Base-by-base conservation (phyloP, 2,329 filamentous ascomycete genomes). In the Cyphellophora europaea region DNA sequence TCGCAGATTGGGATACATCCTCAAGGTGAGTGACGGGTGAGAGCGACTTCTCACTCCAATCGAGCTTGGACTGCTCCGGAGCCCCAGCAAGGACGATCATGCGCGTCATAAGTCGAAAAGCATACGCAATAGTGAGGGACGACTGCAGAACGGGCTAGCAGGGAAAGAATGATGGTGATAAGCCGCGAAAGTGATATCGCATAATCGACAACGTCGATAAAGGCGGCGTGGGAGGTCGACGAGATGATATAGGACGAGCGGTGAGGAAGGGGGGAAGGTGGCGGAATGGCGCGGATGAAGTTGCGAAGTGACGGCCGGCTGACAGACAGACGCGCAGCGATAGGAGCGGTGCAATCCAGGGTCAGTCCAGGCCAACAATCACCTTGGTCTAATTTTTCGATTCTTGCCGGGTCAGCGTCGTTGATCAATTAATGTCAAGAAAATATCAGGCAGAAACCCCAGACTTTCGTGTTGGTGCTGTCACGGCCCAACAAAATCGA, bases 11-110 rank as follows among this genome's bases (percentile, higher is more conserved):
- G 4, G 39, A 15, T 5, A 43, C 29, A 11, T 37, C 33, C 33
- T 47, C 44, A 12, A 48, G 23, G 32, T 45, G 41, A 11, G 38
- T 30, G 15, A 38, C 36, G 3, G 47, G 39, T 16, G 44, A 32
- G 11, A 47, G 35, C 6, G 42, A 44, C 27, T 47, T 48, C 27
- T 49, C 47, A 33, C 44, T 46, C 47, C 47, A 49, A 21, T 47
- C 45, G 32, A 49, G 45, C 31, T 42, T 40, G 23, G 30, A 32
- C 5, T 40, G 18, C 30, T 44, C 43, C 11, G 47, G 47, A n/a
- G 45, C 47, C 12, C 45, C 47, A 21, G 47, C 41, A 35, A 49
- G 44, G 35, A 48, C 41, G 32, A 49, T 49, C 31, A 45, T 48
- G 17, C 44, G 43, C 30, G 45, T 44, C 47, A 49, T 49, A 25